Evolutionary conservation across 768 basidiomycete species (phyloP), one percentile per base, ranked within the genome.

Genomic region (Macrolepiota fuliginosa): DNA sequence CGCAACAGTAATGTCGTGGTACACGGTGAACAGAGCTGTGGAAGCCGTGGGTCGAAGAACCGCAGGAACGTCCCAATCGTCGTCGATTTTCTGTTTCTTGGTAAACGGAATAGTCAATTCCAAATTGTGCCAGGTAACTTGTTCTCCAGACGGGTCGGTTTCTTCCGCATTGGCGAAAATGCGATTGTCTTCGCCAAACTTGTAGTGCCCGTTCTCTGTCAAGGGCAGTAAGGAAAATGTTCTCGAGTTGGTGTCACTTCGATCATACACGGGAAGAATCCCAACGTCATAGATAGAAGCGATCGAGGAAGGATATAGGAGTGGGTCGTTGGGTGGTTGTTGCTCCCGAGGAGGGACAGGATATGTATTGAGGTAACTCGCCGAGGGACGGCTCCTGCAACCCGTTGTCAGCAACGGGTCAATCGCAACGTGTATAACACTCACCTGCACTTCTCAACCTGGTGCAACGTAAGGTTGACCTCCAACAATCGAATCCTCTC

Each of bases 381-480:
- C 56, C 17, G 78, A 76, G n/a, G 78, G 73, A 7, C 73, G 68
- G 17, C 72, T 76, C 64, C 85, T 88, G 65, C 15, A 42, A 50
- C 47, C 66, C 52, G 64, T 22, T 46, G 32, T 46, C 25, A 39
- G 32, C 13, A 58, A 35, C 51, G 63, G 19, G 35, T 13, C 12
- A 36, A 35, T 24, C 61, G 22, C n/a, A 47, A 35, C 47, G 27
- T 27, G 29, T 25, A 36, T 19, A 53, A 22, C 22, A 68, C 83
- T 36, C 66, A 91, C 91, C 88, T 79, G 72, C 80, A 88, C 56
- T 79, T 79, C 67, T 94, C 92, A 42, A 75, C 72, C 64, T 94
- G 92, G 36, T 82, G 70, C 29, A 91, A 65, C 58, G 88, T 80
- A 4, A 88, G 71, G 5, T 76, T 72, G 63, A 93, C 81, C 5